Evolutionary conservation across 2,329 filamentous ascomycete genomes (phyloP).

Genomic region (Verticillium isaacii): DNA sequence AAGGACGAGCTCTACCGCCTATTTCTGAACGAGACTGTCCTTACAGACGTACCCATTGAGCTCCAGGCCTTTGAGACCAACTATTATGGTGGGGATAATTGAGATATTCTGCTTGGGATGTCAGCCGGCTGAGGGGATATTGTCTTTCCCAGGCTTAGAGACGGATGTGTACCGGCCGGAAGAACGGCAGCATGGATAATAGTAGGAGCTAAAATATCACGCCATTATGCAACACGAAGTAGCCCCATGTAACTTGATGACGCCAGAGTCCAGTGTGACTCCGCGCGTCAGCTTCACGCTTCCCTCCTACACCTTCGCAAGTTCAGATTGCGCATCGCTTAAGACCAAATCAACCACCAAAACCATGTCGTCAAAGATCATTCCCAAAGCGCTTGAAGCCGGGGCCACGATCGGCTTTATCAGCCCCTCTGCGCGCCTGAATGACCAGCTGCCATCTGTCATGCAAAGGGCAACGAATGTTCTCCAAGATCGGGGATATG

Average conservation of each 20-base stretch:
- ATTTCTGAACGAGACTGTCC: background rate
- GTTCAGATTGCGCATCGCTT: no score
- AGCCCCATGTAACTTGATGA: no score
- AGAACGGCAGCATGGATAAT: no score
- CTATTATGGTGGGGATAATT: background rate
- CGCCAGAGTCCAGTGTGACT: no score
- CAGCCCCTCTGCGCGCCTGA: slow-evolving; percentile 33
- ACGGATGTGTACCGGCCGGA: no score
- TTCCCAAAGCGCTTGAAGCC: slow-evolving; percentile 22
- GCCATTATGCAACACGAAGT: no score
- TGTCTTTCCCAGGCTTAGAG: no score
- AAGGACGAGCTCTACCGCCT: background rate
- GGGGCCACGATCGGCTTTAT: slow-evolving; percentile 34
- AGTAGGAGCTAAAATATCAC: no score
- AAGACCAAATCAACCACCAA: no score
- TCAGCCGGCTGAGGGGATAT: no score
- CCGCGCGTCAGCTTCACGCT: no score
- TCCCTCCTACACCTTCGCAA: no score
- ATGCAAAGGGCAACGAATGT: slow-evolving; percentile 23
- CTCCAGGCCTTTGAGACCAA: background rate
- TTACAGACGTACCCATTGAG: background rate
- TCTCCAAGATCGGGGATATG: slow-evolving; percentile 26
- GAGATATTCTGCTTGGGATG: background rate
- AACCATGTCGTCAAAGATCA: slow-evolving; percentile 8
- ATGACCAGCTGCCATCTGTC: slow-evolving; percentile 20